Evolutionary conservation across 176 grass and related monocot species (phyloP), one percentile per base, ranked within the genome.

Genomic region (Carex littledalei): DNA sequence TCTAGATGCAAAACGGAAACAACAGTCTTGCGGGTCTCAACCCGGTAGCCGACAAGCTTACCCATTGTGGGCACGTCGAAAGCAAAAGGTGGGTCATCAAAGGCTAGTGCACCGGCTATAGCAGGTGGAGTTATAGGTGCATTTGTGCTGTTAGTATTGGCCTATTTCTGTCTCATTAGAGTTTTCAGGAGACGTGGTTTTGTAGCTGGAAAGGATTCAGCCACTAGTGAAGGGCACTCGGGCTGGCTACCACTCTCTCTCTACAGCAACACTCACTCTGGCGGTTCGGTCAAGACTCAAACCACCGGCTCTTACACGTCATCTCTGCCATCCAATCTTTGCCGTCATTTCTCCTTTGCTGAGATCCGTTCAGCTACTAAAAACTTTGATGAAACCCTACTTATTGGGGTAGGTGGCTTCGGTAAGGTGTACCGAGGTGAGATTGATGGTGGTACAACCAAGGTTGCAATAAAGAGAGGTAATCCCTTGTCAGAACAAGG

Each of bases 381-480:
- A 39, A 90, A 92, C 84, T 97, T 97, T 12, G 87, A 97, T 59
- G 94, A 97, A 85, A 88, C 92, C 1, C 90, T 91, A 60, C 58
- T 94, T 83, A 90, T 97, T 85, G 94, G 94, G 49, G 89, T 97
- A 13, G 94, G 94, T 63, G 94, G 94, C 34, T 97, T 97, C 20
- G 94, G 94, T 39, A 97, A 94, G 85, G 94, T 97, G 82, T 97
- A 97, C 41, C 67, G 21, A 57, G 94, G 94, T 3, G 89, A 94
- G 64, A 80, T 97, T 72, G 90, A 97, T 54, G 90, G 87, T 35
- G 90, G 90, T 24, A 72, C 92, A 24, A 97, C 87, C 12, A 94
- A 94, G 86, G 94, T 97, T 67, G 94, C 94, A n/a, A 94, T 97
- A 66, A 97, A 97, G 69, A 90, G 94, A 34, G 92, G 94, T n/a